Base-by-base conservation (phyloP, 2,329 filamentous ascomycete genomes). In the Neoscytalidium dimidiatum region DNA sequence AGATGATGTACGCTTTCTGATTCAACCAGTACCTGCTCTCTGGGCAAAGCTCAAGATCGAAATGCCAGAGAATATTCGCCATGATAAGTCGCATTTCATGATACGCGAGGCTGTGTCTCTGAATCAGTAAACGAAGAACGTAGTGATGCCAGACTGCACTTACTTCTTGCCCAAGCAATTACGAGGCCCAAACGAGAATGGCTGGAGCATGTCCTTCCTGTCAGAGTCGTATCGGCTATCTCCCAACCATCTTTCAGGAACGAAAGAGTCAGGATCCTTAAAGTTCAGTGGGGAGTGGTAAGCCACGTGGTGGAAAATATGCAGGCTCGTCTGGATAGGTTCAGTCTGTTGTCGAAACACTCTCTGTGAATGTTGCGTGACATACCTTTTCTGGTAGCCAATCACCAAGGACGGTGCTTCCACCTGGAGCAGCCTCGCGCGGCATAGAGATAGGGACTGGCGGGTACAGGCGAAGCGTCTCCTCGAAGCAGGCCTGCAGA, bases 111-210 rank as follows among this genome's bases (percentile, higher is more conserved):
- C 62, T 65, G 48, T n/a, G n/a, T 1, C 3, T 14, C 1, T 7
- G 17, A 13, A n/a, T 52, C n/a, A 52, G 49, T 23, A 11, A n/a
- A 29, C 1, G 14, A 35, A 33, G 17, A 1, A 8, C 8, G 8
- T 13, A n/a, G 21, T 31, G n/a, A 14, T 9, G 29, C 9, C 23
- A 21, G 28, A 21, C 4, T 1, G 33, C 3, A 72, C 74, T 65
- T 70, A 78, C 76, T 77, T 76, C 67, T 75, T 77, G 3, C 75
- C 75, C 17, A 78, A 33, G 61, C 76, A 78, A 46, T 77, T 72
- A 19, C 81, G 72, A 0, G 79, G 73, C 0, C 82, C 82, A 41
- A 78, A 71, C 0, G 75, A 78, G 68, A 84, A 84, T 0, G 81
- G 72, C 28, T 82, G 77, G 13, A 81, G 66, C 19, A 71, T 78